Conservation (phyloP, 2,329 filamentous ascomycete species). For the Trichoderma sp. region DNA sequence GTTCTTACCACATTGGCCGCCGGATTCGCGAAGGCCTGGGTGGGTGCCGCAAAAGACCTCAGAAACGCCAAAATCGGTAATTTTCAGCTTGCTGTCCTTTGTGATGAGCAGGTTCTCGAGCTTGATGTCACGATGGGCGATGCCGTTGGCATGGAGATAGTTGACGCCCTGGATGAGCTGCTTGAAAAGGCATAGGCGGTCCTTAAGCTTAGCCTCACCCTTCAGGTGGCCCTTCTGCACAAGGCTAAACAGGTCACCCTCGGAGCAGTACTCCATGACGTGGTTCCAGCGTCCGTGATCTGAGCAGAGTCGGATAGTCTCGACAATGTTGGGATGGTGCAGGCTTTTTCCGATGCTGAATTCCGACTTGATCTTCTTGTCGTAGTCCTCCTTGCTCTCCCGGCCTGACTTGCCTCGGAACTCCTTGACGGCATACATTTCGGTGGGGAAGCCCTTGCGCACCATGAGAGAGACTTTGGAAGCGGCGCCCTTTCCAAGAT, state of each 20-base stretch:
- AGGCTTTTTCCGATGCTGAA: conserved; percentile 83
- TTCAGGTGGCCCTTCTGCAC: conserved; percentile 70
- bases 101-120: conserved; percentile 81
- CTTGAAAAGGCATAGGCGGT: conserved; percentile 84
- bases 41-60: conserved; percentile 82
- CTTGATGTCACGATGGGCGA: conserved; percentile 89
- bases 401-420: conserved; percentile 70
- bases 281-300: conserved; percentile 79
- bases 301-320: conserved; percentile 73
- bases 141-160: conserved; percentile 79
- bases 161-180: conserved; percentile 79
- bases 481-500: conserved; percentile 77
- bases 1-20: conserved; percentile 69
- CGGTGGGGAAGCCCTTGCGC: conserved; percentile 61
- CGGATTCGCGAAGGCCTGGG: conserved; percentile 70
- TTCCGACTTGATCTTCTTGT: conserved; percentile 88
- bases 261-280: conserved; percentile 87
- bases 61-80: conserved; percentile 87
- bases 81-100: conserved; percentile 78
- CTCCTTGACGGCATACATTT: conserved; percentile 83
- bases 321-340: conserved; percentile 83
- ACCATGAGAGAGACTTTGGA: conserved; percentile 80
- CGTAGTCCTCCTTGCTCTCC: conserved; percentile 72
- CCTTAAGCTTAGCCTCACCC: conserved; percentile 60
- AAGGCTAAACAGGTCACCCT: conserved; percentile 76